phyloP scores from a whole-genome alignment of 306 rosid species.

The Citrullus colocynthis region DNA sequence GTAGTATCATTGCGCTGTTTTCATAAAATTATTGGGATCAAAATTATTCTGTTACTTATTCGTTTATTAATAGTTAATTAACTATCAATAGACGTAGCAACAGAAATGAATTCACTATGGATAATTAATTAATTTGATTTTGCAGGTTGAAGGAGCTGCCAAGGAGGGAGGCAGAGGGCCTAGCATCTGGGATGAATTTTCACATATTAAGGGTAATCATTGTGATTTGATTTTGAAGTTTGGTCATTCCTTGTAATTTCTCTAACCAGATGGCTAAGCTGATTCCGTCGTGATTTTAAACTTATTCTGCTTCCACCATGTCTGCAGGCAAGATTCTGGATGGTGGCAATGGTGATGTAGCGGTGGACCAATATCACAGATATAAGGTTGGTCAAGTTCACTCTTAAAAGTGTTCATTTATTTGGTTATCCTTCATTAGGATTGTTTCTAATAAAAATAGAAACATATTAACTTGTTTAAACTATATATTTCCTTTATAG shows the following conservation, averaged over 20 bases:
- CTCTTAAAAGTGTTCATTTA: not conserved
- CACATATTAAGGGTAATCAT: slow-evolving; percentile 47
- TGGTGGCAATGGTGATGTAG: slow-evolving; percentile 70
- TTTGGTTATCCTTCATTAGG: not conserved
- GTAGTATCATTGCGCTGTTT: not conserved
- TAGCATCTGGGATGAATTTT: slow-evolving; percentile 81
- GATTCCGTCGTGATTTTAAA: not conserved
- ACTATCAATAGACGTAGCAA: not conserved
- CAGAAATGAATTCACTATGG: not conserved
- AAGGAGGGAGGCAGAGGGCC: slow-evolving; percentile 74
- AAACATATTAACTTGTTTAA: not conserved
- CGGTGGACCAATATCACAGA: slow-evolving; percentile 84
- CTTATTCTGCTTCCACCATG: slow-evolving; percentile 9
- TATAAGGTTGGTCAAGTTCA: slow-evolving; percentile 48
- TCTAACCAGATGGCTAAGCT: not conserved
- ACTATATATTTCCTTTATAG: not conserved
- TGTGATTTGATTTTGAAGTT: not conserved
- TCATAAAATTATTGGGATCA: not conserved
- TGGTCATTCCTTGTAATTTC: not conserved
- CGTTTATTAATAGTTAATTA: not conserved
- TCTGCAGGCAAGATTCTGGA: slow-evolving; percentile 57
- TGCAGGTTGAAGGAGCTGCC: slow-evolving; percentile 80
- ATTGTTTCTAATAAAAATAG: not conserved
- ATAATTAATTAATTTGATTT: slow-evolving; percentile 14
- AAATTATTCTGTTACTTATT: not conserved